Base-by-base conservation (phyloP, 2,329 filamentous ascomycete species). In the Aspergillus fijiensis region DNA sequence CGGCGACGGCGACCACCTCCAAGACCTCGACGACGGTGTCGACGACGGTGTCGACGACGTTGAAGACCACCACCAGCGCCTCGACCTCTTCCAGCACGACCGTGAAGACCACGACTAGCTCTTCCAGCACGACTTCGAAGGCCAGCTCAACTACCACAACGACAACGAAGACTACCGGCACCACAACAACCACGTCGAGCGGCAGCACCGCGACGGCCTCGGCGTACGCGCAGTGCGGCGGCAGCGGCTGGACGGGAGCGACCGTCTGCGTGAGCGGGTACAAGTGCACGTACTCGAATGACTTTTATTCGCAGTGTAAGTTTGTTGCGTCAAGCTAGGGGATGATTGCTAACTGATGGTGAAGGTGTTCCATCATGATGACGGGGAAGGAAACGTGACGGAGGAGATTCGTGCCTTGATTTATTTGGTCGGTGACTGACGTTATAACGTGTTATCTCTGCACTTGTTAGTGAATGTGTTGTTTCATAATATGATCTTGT, bases 181-280 rank as follows among this genome's bases (percentile, higher is more conserved):
- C 57, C 6, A 29, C 50, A 1, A 45, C 47, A 2, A 57, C 63
- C 5, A 57, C 57, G 10, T 51, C 58, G 14, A 61, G 57, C 14
- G 55, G 61, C 33, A 53, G 63, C 2, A 50, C 61, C 21, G 59
- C 51, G 1, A 55, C 47, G 0, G 59, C 59, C 4, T 55, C 59
- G 2, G 51, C 65, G 23, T 67, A 65, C 21, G 65, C 57, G 9
- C 65, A 67, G 53, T 67, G 65, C 31, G 63, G 64, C 27, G 64
- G 64, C 5, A 56, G 35, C 19, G 63, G 59, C n/a, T 66, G 61
- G n/a, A 64, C 64, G 0, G 64, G 64, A 0, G 59, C 64, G 14
- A 66, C 61, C 3, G 16, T 25, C n/a, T 66, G 64, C 35, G 59
- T 63, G 5, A 60, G 50, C 53, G 64, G 64, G 25, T 66, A 61